These are phyloP conservation scores for Alternaria dauci DNA, from an alignment of 2,329 filamentous ascomycete species.

Conservation along the genomic window DNA sequence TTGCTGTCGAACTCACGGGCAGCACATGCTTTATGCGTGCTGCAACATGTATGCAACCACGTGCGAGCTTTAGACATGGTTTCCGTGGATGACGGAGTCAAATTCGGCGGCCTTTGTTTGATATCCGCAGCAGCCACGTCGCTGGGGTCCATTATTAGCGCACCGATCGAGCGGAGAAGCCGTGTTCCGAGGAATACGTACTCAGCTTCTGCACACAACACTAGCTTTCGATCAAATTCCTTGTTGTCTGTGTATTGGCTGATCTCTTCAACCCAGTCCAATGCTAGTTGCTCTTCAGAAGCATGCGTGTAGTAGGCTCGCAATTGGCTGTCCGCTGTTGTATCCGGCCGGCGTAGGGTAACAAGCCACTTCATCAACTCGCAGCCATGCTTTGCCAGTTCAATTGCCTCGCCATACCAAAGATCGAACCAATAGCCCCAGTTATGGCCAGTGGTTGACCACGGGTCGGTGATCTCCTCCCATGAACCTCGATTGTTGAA, in stretches of 20 bases:
- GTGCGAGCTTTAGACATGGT: neutral
- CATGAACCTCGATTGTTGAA: neutral
- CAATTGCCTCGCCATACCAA: neutral
- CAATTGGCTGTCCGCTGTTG: neutral
- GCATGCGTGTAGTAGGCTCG: neutral
- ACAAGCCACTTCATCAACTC: neutral
- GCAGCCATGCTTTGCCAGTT: neutral
- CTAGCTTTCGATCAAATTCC: neutral
- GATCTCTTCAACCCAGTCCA: neutral
- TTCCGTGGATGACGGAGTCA: neutral
- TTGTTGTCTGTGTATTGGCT: neutral
- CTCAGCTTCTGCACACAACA: neutral
- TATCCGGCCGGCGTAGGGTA: neutral
- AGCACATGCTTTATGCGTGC: neutral
- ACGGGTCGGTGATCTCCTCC: neutral
- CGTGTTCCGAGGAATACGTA: neutral
- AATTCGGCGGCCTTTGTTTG: conserved; percentile 1
- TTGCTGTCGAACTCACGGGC: neutral
- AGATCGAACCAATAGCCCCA: conserved; percentile 1
- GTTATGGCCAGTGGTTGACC: neutral
- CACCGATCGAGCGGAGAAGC: neutral
- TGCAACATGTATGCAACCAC: neutral
- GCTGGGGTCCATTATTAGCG: neutral
- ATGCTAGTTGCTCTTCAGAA: neutral
- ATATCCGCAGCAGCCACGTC: neutral